Evolutionary conservation across 1,284 basidiomycete species (phyloP).

Genomic region (Tilletiaria anomala): DNA sequence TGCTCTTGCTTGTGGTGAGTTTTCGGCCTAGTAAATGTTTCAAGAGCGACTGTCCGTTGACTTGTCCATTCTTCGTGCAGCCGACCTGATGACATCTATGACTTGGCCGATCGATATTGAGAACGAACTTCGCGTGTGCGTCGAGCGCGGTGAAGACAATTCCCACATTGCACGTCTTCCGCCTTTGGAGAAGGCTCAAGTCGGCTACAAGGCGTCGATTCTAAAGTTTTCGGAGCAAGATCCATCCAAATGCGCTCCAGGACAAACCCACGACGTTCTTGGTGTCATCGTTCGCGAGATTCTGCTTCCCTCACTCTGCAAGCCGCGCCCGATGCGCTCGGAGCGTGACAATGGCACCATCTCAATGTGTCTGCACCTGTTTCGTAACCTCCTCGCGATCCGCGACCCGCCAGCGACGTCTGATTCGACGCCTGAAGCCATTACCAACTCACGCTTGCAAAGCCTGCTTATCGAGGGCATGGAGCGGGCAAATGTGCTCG

Average conservation of each 20-base stretch:
- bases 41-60: neutral
- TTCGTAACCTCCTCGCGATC: constrained; percentile 37
- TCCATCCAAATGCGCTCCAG: no score
- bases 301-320: constrained; percentile 27
- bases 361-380: constrained; percentile 35
- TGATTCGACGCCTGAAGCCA: constrained; percentile 13
- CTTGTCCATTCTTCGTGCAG: constrained; percentile 2
- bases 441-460: constrained; percentile 30
- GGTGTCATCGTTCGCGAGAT: constrained; percentile 24
- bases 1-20: constrained; percentile 27
- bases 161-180: constrained; percentile 15
- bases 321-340: constrained; percentile 21
- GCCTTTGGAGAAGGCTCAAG: constrained; percentile 18
- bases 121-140: constrained; percentile 26
- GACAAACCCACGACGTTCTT: constrained; percentile 17
- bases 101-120: constrained; percentile 36
- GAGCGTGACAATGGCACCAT: constrained; percentile 31
- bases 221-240: constrained; percentile 15
- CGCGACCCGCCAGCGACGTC: constrained; percentile 26
- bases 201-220: constrained; percentile 35
- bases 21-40: neutral
- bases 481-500: constrained; percentile 24
- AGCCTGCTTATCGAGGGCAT: constrained; percentile 25
- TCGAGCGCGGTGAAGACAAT: constrained; percentile 23
- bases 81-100: constrained; percentile 35